Evolutionary conservation across 1,139 yeast genomes (phyloP), one percentile per base, ranked within the genome.

Genomic region (Hyphopichia wangnamkhiaoensis): DNA sequence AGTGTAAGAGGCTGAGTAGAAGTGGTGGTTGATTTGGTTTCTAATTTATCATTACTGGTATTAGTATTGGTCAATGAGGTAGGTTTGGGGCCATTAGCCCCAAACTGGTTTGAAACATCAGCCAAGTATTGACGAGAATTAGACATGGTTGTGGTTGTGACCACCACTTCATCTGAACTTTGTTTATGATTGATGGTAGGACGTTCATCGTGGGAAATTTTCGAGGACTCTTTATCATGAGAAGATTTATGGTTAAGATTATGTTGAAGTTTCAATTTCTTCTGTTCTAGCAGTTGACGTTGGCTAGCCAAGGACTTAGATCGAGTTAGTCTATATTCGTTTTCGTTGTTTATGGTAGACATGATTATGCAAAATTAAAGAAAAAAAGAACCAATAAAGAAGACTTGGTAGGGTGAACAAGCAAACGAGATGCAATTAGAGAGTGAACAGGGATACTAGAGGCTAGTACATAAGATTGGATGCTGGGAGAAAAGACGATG

Each of bases 281-380:
- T 14, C 20, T 28, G 35, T 21, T 33, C 25, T 31, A 27, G 35
- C 19, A 18, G 20, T 34, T 31, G 37, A 34, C 38, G 35, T 27
- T 34, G 34, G 36, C 30, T 24, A 12, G 32, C 37, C 23, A 28
- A 30, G 7, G 52, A 54, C 46, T 66, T 65, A 20, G 69, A 57
- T 42, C 71, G 56, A 30, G 69, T 57, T 42, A 65, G 50, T 44
- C 69, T 60, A 52, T 56, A 66, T 24, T 69, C 74, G 52, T 71
- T 71, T 49, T 71, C 77, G 56, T 71, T 69, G 49, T 64, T 68
- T 39, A 68, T 44, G 13, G 65, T 53, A 52, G 70, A 65, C 75
- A 70, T 67, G 31, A 20, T 17, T 23, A 20, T 5, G n/a, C n/a
- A n/a, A n/a, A n/a, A n/a, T n/a, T n/a, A n/a, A 21, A 21, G 24